Evolutionary conservation across 768 basidiomycete genomes (phyloP), one percentile per base, ranked within the genome.

Genomic region (Vararia minispora): DNA sequence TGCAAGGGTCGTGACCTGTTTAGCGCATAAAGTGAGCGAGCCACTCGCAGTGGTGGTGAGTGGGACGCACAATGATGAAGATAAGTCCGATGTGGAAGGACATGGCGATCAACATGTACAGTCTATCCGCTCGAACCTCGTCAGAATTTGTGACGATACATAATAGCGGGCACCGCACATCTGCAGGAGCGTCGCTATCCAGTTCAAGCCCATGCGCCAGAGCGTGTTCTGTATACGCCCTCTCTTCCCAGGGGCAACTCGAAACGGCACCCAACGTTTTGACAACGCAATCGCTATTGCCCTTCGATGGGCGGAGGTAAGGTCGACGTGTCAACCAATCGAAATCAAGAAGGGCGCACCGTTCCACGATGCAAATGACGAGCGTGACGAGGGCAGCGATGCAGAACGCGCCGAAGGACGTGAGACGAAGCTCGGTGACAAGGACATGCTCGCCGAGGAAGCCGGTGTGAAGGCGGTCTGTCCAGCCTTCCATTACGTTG

Each of bases 41-140:
- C 18, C 20, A 20, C 25, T 25, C 10, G 21, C 9, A 4, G 18
- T 16, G 27, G 18, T 12, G 10, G 14, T 8, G 21, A 24, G 14
- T 14, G 12, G 23, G 31, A 46, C 69, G 49, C 51, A 74, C 76
- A 33, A 69, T 65, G 18, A 71, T 54, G 27, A 72, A 38, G 22
- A 79, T 63, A 18, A 77, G 52, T 25, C 74, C 76, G n/a, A 73
- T 40, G 39, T 81, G 71, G 45, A 78, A 72, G 16, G 79, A 73
- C 79, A 83, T 83, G 18, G 75, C 69, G 36, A 78, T 61, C 12
- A 85, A 65, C 79, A 85, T 83, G 50, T 83, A 84, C 43, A 71
- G 57, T 39, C 80, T 83, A 37, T 8, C n/a, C 28, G 28, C 20
- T 21, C 8, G 31, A 18, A 17, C 20, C 10, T 3, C 26, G 12